phyloP scores from a whole-genome alignment of 2,329 filamentous ascomycete genomes.

The Spiromastix sp. region DNA sequence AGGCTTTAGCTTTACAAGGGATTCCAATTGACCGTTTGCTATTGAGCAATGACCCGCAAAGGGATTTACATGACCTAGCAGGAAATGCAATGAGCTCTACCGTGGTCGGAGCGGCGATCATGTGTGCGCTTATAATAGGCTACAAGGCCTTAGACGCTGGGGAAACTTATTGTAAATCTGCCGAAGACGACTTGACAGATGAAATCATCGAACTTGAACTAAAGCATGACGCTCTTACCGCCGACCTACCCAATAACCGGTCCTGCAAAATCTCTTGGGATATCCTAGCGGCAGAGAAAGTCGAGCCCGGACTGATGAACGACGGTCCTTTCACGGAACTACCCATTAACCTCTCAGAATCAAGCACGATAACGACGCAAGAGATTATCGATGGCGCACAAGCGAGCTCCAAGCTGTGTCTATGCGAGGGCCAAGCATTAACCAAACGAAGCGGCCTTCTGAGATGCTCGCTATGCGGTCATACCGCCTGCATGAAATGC shows the following conservation, averaged over 20 bases:
- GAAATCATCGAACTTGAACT: not conserved
- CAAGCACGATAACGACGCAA: conserved; percentile 6
- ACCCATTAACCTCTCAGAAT: conserved; percentile 8
- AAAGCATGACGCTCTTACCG: not conserved
- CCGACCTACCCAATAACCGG: not conserved
- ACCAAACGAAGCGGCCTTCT: conserved; percentile 32
- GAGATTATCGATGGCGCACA: conserved; percentile 16
- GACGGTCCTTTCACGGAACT: conserved; percentile 10
- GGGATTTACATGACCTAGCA: conserved; percentile 57
- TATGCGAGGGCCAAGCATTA: conserved; percentile 43
- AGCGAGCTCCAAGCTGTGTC: conserved; percentile 41
- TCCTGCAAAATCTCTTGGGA: too few relatives aligned
- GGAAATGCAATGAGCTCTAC: conserved; percentile 74
- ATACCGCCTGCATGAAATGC: conserved; percentile 46
- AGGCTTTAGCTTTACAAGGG: conserved; percentile 57
- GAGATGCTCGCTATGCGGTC: conserved; percentile 41
- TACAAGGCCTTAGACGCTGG: conserved; percentile 20
- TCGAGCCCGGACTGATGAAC: too few relatives aligned
- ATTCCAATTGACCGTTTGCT: conserved; percentile 53
- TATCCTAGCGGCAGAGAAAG: too few relatives aligned
- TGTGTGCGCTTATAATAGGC: conserved; percentile 45
- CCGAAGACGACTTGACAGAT: not conserved
- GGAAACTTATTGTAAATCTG: too few relatives aligned
- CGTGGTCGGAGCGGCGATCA: conserved; percentile 54
- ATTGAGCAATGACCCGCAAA: conserved; percentile 52